Evolutionary conservation across 1,139 yeast species (phyloP).

Genomic region (Candida albicans): DNA sequence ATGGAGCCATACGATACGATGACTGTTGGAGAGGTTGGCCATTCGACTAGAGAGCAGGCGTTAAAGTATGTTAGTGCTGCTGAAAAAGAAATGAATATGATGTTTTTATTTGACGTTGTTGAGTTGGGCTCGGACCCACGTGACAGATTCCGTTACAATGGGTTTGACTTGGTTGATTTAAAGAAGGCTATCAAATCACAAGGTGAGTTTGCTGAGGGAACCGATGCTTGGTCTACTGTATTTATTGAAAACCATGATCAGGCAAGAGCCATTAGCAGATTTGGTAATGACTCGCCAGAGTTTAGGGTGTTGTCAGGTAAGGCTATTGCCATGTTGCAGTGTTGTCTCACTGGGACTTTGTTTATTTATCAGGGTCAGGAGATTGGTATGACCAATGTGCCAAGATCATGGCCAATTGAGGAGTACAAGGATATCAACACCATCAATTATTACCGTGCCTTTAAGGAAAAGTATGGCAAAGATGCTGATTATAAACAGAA

Average conservation of each 20-base stretch:
- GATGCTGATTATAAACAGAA: conserved; percentile 24
- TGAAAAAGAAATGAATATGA: conserved; percentile 50
- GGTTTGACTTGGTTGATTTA: conserved; percentile 40
- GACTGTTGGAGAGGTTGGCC: conserved; percentile 59
- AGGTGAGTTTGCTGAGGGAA: conserved; percentile 41
- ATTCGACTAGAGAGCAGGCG: conserved; percentile 40
- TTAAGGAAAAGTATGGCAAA: conserved; percentile 28
- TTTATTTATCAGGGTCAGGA: conserved; percentile 63
- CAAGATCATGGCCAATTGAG: conserved; percentile 42
- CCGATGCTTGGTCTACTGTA: conserved; percentile 58
- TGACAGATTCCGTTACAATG: conserved; percentile 33
- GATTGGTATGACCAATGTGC: conserved; percentile 53
- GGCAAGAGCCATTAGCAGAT: conserved; percentile 52
- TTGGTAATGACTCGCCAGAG: conserved; percentile 43
- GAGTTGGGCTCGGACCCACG: conserved; percentile 38
- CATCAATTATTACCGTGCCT: conserved; percentile 38
- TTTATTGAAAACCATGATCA: conserved; percentile 61
- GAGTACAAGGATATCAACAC: conserved; percentile 54
- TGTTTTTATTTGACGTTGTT: conserved; percentile 50
- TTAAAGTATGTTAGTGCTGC: conserved; percentile 49
- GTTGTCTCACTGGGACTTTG: conserved; percentile 53
- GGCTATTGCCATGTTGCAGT: conserved; percentile 45
- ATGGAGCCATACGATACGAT: conserved; percentile 48
- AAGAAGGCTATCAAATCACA: conserved; percentile 37
- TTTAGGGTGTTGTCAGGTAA: conserved; percentile 41